These are phyloP conservation scores for Barbarea vulgaris DNA, from an alignment of 345 rosid genomes.

Conservation along the genomic window DNA sequence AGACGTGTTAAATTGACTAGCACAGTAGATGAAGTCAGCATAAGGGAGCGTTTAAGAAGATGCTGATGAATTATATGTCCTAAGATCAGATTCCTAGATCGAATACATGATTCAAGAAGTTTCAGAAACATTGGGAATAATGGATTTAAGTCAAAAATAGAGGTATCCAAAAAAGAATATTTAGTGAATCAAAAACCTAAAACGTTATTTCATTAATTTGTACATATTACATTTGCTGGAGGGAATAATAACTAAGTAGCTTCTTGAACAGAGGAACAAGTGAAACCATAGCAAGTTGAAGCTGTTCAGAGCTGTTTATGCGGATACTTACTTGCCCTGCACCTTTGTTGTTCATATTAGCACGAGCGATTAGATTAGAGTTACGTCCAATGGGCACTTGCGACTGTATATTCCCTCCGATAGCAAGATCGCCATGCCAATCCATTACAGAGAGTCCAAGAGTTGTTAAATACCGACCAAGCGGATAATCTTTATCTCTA, in stretches of 20 bases:
- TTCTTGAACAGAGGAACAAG: slow-evolving; percentile 77
- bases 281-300: slow-evolving; percentile 74
- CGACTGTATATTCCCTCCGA: slow-evolving; percentile 88
- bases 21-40: not conserved
- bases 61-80: slow-evolving; percentile 41
- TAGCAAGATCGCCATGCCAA: slow-evolving; percentile 96
- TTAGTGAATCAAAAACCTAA: not conserved
- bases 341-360: slow-evolving; percentile 85
- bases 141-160: not conserved
- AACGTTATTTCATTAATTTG: slow-evolving; percentile 53
- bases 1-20: slow-evolving; percentile 38
- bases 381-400: slow-evolving; percentile 83
- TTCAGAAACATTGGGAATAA: slow-evolving; percentile 24
- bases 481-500: slow-evolving; percentile 81
- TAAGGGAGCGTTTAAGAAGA: slow-evolving; percentile 38
- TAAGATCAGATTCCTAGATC: slow-evolving; percentile 29
- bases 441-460: slow-evolving; percentile 94
- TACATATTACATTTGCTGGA: slow-evolving; percentile 59
- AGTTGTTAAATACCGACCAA: slow-evolving; percentile 74
- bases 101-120: slow-evolving; percentile 38
- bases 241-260: slow-evolving; percentile 54
- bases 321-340: slow-evolving; percentile 85
- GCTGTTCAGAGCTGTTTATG: slow-evolving; percentile 86
- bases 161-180: not conserved
- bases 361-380: slow-evolving; percentile 76